Evolutionary conservation across 2,329 filamentous ascomycete genomes (phyloP), one percentile per base, ranked within the genome.

Genomic region (Cordyceps cateniannulata): DNA sequence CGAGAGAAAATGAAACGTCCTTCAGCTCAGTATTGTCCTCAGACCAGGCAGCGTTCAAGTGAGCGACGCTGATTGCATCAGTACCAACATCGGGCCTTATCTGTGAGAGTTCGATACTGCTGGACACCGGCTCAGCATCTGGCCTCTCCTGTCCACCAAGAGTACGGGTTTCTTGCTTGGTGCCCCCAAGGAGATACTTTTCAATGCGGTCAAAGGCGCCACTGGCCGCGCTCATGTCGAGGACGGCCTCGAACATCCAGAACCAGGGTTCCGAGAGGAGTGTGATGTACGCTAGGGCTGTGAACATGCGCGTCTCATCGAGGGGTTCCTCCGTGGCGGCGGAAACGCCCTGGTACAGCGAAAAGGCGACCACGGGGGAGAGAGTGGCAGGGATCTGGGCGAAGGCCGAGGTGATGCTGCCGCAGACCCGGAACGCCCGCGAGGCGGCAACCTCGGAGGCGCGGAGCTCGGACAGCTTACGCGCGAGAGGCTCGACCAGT

Each of bases 201-300:
- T 79, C 70, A 6, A 79, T 77, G 1, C 77, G 69, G n/a, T 68
- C 68, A 53, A 79, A 69, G 14, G 76, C 77, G 0, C 74, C 75
- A 18, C 76, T 50, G 0, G 71, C 73, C 9, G 75, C 70, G 27
- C 71, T 72, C 24, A 79, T 52, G 16, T 69, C 64, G 1, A 77
- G 73, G 18, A 78, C 68, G 0, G 67, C 66, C 60, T 74, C 70
- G 32, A 79, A 73, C 54, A 79, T 64, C 44, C 66, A 70, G 44
- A 73, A 74, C 18, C 79, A 68, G 1, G 77, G 76, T 8, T 68
- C 65, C 2, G 72, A 63, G 18, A 79, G 64, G 0, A 79, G 66
- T 1, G 73, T 65, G 16, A 79, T 72, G 16, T 77, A 70, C 0
- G 77, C 77, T 1, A 79, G 59, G 0, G 73, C 73, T 0, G 77